Evolutionary conservation across 2,329 filamentous ascomycete genomes (phyloP).

Genomic region (Talaromyces islandicus): DNA sequence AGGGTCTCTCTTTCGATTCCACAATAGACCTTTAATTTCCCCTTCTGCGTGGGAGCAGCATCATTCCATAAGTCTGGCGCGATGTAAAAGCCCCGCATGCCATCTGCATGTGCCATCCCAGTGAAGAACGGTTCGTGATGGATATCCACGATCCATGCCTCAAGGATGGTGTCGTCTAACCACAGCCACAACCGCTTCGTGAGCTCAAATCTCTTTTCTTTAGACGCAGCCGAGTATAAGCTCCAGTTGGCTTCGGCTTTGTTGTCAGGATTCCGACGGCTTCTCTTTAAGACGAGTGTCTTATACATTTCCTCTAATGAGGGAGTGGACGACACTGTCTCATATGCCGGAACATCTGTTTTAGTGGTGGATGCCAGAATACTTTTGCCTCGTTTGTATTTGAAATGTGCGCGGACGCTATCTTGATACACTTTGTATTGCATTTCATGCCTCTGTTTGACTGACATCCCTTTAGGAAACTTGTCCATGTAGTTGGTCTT

Average conservation of each 20-base stretch:
- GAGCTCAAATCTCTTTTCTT: conserved; percentile 2
- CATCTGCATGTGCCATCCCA: conserved; percentile 25
- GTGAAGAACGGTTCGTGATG: conserved; percentile 26
- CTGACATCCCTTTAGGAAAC: neutral
- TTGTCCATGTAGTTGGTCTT: neutral
- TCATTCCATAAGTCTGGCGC: neutral
- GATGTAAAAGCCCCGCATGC: conserved; percentile 19
- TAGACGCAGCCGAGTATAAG: neutral
- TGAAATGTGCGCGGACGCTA: conserved; percentile 14
- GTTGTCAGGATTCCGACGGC: neutral
- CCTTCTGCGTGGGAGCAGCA: conserved; percentile 10
- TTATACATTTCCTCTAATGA: neutral
- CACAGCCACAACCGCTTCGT: conserved; percentile 17
- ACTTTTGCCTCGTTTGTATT: conserved; percentile 11
- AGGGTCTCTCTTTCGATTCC: neutral
- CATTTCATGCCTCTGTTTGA: neutral
- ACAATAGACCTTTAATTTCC: neutral
- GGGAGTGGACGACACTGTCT: conserved; percentile 5
- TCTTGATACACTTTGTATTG: conserved; percentile 13
- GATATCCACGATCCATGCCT: conserved; percentile 18
- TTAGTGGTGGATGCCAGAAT: conserved; percentile 3
- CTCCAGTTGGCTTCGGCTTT: neutral
- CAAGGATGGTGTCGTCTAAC: conserved; percentile 18
- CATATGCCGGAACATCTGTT: neutral
- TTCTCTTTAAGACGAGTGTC: neutral